These are phyloP conservation scores for Curvularia spicifera DNA, from an alignment of 2,329 filamentous ascomycete genomes.

Conservation along the genomic window DNA sequence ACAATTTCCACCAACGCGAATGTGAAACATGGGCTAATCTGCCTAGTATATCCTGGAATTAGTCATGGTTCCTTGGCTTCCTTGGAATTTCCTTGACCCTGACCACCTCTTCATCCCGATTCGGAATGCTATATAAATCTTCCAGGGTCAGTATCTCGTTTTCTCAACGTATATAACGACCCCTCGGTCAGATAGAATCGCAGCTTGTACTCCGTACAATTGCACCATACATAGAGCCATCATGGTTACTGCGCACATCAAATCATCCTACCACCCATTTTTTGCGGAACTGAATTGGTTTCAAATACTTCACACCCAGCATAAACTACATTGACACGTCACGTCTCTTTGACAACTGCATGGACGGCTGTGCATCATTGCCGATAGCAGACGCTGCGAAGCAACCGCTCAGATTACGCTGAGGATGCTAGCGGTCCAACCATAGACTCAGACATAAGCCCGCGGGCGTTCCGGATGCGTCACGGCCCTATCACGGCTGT, in stretches of 20 bases:
- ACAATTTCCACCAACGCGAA: neutral
- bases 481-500: neutral
- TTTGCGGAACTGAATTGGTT: neutral
- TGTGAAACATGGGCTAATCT: constrained; percentile 19
- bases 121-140: neutral
- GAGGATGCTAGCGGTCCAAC: neutral
- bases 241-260: neutral
- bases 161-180: neutral
- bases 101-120: neutral
- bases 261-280: neutral
- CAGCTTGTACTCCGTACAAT: neutral
- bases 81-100: neutral
- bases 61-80: neutral
- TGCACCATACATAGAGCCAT: neutral
- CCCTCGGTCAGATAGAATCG: neutral
- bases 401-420: neutral
- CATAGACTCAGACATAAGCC: neutral
- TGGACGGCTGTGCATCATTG: neutral
- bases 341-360: neutral
- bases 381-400: neutral
- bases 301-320: neutral
- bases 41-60: constrained; percentile 43
- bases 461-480: neutral
- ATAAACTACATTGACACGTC: neutral
- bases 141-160: neutral